These are phyloP conservation scores for Puccinia polysora DNA, from an alignment of 1,284 basidiomycete species.

Conservation along the genomic window DNA sequence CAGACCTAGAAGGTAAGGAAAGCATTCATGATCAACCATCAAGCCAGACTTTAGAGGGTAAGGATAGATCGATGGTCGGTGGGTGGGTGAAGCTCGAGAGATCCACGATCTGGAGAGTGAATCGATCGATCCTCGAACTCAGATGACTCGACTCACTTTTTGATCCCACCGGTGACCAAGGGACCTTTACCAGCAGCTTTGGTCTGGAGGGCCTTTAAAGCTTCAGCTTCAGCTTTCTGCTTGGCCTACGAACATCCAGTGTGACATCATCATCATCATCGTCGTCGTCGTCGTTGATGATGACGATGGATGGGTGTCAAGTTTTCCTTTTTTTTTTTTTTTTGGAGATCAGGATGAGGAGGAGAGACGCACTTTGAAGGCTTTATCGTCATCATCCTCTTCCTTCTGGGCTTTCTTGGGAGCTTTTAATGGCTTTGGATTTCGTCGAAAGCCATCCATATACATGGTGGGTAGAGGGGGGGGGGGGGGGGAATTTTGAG, in stretches of 20 bases:
- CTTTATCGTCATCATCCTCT: slow-evolving; percentile 43
- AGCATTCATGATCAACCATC: neutral
- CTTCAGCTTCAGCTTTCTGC: slow-evolving; percentile 37
- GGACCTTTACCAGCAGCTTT: slow-evolving; percentile 42
- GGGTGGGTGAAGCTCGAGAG: too few species aligned
- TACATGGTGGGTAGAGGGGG: neutral
- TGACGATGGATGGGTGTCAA: neutral
- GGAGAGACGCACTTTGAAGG: slow-evolving; percentile 16
- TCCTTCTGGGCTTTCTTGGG: slow-evolving; percentile 36
- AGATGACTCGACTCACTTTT: slow-evolving; percentile 40
- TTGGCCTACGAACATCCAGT: slow-evolving; percentile 17
- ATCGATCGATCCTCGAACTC: too few species aligned
- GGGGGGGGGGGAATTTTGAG: too few species aligned
- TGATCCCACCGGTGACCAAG: slow-evolving; percentile 30
- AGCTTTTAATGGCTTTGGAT: slow-evolving; percentile 27
- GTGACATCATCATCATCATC: too few species aligned
- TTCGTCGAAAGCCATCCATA: neutral
- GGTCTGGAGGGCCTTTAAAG: slow-evolving; percentile 27
- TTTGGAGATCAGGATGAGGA: neutral
- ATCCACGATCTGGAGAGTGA: too few species aligned
- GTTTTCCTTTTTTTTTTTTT: neutral
- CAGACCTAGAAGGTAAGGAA: neutral
- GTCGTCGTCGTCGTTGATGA: too few species aligned
- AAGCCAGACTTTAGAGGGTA: neutral
- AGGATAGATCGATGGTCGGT: neutral